Conservation (phyloP, 495 filamentous ascomycete genomes). For the Poronia punctata region DNA sequence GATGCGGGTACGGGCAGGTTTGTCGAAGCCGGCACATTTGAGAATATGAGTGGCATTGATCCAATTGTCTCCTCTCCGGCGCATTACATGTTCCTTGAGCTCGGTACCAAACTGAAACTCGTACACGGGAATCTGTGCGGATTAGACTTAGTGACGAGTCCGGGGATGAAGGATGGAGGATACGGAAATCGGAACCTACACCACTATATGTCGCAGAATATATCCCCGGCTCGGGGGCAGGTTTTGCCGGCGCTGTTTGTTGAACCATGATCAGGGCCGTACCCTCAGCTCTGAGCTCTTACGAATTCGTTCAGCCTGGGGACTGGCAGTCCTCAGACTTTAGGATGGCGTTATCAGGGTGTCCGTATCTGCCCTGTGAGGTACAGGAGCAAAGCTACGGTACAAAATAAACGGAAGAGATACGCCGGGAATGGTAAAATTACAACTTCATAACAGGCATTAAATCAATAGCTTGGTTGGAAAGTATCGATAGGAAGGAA, state of each 20-base stretch:
- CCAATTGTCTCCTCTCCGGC: constrained; percentile 79
- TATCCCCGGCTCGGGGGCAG: constrained; percentile 37
- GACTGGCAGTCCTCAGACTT: too few species aligned
- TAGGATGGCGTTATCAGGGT: too few species aligned
- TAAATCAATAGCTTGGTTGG: too few species aligned
- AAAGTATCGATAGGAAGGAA: too few species aligned
- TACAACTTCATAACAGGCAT: too few species aligned
- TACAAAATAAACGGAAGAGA: too few species aligned
- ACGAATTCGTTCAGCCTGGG: too few species aligned
- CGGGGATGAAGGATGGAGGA: neutral
- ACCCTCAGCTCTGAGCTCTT: too few species aligned
- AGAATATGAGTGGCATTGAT: constrained; percentile 95
- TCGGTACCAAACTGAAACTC: constrained; percentile 76
- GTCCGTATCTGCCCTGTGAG: too few species aligned
- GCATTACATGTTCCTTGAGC: constrained; percentile 72
- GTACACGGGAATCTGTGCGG: constrained; percentile 77
- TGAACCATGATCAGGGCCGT: constrained; percentile 38
- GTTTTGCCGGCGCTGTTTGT: constrained; percentile 16
- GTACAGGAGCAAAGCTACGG: too few species aligned
- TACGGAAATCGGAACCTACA: constrained; percentile 47
- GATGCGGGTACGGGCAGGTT: constrained; percentile 88
- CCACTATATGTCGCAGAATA: constrained; percentile 93
- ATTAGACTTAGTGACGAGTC: constrained; percentile 28
- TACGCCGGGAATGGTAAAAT: too few species aligned
- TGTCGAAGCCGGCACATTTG: constrained; percentile 64